These are phyloP conservation scores for Pseudopithomyces chartarum DNA, from an alignment of 2,329 filamentous ascomycete species.

Conservation along the genomic window DNA sequence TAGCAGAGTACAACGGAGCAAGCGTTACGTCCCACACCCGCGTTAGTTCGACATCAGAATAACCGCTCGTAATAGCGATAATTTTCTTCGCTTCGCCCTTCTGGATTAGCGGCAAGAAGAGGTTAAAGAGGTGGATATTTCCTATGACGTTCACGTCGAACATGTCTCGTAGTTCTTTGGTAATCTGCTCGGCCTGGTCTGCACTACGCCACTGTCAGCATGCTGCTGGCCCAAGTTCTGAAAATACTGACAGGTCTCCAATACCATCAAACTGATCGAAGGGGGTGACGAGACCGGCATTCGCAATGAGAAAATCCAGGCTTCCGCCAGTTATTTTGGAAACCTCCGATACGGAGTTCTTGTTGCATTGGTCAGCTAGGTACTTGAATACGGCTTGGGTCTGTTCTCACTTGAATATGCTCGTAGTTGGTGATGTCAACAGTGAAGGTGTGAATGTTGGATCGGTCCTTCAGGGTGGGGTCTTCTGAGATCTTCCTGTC, in stretches of 20 bases:
- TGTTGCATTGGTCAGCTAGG: neutral
- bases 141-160: slow-evolving; percentile 57
- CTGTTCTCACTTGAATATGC: slow-evolving; percentile 15
- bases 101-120: slow-evolving; percentile 59
- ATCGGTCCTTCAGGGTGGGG: neutral
- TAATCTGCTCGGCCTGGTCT: neutral
- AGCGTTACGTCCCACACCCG: slow-evolving; percentile 44
- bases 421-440: slow-evolving; percentile 29
- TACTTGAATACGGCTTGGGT: neutral
- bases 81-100: slow-evolving; percentile 61
- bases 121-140: slow-evolving; percentile 59
- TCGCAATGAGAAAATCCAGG: slow-evolving; percentile 55
- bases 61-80: slow-evolving; percentile 55
- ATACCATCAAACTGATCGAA: slow-evolving; percentile 41
- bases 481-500: slow-evolving; percentile 8
- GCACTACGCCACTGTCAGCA: neutral
- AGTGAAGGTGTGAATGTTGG: slow-evolving; percentile 27
- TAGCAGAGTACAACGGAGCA: slow-evolving; percentile 51
- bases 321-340: slow-evolving; percentile 22
- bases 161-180: slow-evolving; percentile 39
- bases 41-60: slow-evolving; percentile 54
- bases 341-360: slow-evolving; percentile 23
- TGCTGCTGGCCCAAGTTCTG: neutral
- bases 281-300: slow-evolving; percentile 48
- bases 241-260: slow-evolving; percentile 43